phyloP scores from a whole-genome alignment of 1,284 basidiomycete species.

The Moesziomyces globuligerus region DNA sequence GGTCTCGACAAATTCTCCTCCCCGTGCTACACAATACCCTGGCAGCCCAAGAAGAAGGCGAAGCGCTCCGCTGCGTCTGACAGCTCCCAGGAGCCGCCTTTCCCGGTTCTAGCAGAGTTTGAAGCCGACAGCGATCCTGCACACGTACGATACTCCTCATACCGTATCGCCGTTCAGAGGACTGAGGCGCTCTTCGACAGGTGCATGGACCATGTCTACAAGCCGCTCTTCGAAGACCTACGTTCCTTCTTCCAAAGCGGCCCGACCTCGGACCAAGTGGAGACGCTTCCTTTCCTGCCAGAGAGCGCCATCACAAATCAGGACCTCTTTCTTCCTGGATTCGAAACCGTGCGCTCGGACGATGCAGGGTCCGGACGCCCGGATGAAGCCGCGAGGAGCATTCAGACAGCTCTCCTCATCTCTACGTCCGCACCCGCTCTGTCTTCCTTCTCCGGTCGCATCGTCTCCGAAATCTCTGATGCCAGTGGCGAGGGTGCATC shows the following conservation, averaged over 20 bases:
- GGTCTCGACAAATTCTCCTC: conserved; percentile 41
- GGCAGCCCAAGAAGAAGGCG: conserved; percentile 34
- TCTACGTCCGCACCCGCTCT: conserved; percentile 38
- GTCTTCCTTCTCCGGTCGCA: conserved; percentile 35
- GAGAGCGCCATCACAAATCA: conserved; percentile 7
- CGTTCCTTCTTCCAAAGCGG: conserved; percentile 22
- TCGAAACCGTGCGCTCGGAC: conserved; percentile 12
- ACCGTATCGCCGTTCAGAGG: conserved; percentile 29
- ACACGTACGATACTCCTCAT: conserved; percentile 28
- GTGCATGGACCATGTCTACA: conserved; percentile 34
- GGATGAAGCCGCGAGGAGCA: conserved; percentile 18
- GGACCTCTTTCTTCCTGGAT: conserved; percentile 39
- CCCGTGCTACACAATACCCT: conserved; percentile 47
- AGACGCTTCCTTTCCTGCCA: neutral
- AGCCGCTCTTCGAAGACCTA: conserved; percentile 32
- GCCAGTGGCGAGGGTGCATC: conserved; percentile 2
- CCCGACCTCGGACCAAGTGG: neutral
- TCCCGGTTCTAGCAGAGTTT: conserved; percentile 37
- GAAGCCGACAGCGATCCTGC: conserved; percentile 37
- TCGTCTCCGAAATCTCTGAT: conserved; percentile 35
- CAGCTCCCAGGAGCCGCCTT: conserved; percentile 9
- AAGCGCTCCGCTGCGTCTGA: neutral
- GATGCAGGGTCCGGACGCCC: neutral
- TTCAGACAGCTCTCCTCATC: conserved; percentile 44
- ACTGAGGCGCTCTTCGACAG: conserved; percentile 33